These are phyloP conservation scores for Erysiphe pulchra DNA, from an alignment of 2,329 filamentous ascomycete species.

Conservation along the genomic window DNA sequence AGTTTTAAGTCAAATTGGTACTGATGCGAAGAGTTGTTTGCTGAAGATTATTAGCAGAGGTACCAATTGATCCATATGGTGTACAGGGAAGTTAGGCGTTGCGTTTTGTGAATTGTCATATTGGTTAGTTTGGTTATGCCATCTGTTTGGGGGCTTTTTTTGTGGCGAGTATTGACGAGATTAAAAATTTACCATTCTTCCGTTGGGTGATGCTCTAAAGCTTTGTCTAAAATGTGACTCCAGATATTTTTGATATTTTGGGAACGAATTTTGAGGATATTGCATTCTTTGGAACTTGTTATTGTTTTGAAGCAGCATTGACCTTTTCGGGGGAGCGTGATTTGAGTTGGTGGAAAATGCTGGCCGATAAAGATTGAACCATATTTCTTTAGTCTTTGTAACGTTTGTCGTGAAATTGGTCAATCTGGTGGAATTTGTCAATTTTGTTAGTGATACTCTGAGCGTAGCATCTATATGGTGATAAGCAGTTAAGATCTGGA, in stretches of 20 bases:
- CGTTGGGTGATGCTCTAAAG: background rate
- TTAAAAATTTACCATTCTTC: background rate
- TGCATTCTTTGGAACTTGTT: background rate
- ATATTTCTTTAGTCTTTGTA: background rate
- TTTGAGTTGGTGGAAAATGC: background rate
- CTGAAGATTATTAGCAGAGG: background rate
- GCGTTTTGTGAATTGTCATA: background rate
- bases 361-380: background rate
- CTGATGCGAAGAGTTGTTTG: background rate
- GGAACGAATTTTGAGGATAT: background rate
- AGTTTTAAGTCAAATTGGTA: background rate
- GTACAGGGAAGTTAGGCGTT: background rate
- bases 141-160: background rate
- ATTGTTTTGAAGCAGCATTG: background rate
- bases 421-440: background rate
- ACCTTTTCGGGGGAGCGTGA: background rate
- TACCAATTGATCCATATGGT: background rate
- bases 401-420: background rate
- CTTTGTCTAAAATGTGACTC: background rate
- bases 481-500: background rate
- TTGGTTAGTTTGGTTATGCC: background rate
- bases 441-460: background rate
- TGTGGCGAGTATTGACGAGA: background rate
- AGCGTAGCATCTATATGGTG: background rate
- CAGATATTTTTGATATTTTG: background rate